Evolutionary conservation across 108 stramenopile species (phyloP).

Genomic region (Nitzschia palea): DNA sequence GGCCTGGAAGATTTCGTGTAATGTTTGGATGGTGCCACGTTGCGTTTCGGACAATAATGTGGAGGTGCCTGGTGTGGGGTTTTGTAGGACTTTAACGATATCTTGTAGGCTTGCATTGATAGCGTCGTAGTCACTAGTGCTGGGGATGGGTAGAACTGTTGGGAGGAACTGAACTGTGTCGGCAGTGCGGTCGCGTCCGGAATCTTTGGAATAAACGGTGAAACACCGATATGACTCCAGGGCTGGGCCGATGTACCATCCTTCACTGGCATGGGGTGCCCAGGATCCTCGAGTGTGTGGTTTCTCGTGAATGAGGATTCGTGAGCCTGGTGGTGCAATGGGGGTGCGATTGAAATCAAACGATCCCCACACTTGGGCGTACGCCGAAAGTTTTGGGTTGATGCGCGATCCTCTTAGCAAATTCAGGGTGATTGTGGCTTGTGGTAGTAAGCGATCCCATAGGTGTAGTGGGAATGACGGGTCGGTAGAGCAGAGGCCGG

Average conservation of each 20-base stretch:
- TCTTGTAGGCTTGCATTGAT: conserved; percentile 6
- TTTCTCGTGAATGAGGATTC: conserved; percentile 29
- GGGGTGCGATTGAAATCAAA: conserved; percentile 41
- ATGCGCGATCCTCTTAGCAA: conserved; percentile 34
- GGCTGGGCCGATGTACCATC: conserved; percentile 53
- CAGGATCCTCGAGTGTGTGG: conserved; percentile 27
- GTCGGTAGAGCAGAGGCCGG: conserved; percentile 35
- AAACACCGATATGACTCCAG: conserved; percentile 48
- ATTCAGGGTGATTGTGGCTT: conserved; percentile 37
- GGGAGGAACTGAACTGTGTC: conserved; percentile 47
- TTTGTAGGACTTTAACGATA: conserved; percentile 31
- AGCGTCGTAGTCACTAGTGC: not conserved
- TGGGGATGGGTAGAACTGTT: conserved; percentile 5
- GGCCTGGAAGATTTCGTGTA: not conserved
- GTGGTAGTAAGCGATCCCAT: conserved; percentile 31
- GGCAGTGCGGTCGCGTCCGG: conserved; percentile 12
- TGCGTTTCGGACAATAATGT: too few relatives aligned
- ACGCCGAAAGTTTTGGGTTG: conserved; percentile 42
- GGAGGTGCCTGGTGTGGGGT: not conserved
- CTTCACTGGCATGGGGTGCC: conserved; percentile 34
- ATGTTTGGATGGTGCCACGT: not conserved
- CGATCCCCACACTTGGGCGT: conserved; percentile 24
- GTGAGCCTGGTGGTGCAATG: conserved; percentile 38
- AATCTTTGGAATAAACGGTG: conserved; percentile 23
- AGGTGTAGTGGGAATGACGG: conserved; percentile 21